Base-by-base conservation (phyloP, 768 basidiomycete species). In the Trichaptum fuscoviolaceum region DNA sequence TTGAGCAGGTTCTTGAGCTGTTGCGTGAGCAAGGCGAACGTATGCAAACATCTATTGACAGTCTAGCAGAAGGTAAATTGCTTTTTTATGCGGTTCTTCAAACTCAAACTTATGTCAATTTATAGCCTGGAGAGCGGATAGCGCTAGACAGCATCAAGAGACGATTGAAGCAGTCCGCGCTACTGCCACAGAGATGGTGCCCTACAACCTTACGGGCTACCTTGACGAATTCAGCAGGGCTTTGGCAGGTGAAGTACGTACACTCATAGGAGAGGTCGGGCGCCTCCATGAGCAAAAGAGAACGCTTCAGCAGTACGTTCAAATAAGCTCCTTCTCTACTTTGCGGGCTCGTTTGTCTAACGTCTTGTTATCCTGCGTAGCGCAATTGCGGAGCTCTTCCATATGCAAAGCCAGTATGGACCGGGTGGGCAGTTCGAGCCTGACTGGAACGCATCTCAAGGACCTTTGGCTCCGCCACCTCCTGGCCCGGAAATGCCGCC, bases 161-260 rank as follows among this genome's bases (percentile, higher is more conserved):
- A 87, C 87, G 1, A 77, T 95, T 57, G 81, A 81, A 2, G 86
- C 86, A 58, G 88, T 95, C 58, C 82, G 83, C 66, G 81, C 85
- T 34, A 92, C 90, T 27, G 91, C 92, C 0, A 79, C 85, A 67
- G 86, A 90, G 71, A 91, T 89, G 74, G 86, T 94, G 18, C 87
- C 88, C 17, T 94, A 89, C 81, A 94, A 95, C 69, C 88, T 95
- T 15, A 88, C 92, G 81, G 85, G 85, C 27, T 94, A 95, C 74
- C 83, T 95, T 17, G 90, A 95, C 67, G 91, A 95, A 66, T 95
- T 95, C 77, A 93, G 91, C 75, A 90, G 87, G 74, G 89, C 93
- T 0, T 77, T 95, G 60, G 91, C 93, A 2, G 81, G 84, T 18
- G 93, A 95, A 78, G 92, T 95, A 10, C 87, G 91, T 34, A 89